Evolutionary conservation across 306 rosid genomes (phyloP), one percentile per base, ranked within the genome.

Genomic region (Sophora flavescens): DNA sequence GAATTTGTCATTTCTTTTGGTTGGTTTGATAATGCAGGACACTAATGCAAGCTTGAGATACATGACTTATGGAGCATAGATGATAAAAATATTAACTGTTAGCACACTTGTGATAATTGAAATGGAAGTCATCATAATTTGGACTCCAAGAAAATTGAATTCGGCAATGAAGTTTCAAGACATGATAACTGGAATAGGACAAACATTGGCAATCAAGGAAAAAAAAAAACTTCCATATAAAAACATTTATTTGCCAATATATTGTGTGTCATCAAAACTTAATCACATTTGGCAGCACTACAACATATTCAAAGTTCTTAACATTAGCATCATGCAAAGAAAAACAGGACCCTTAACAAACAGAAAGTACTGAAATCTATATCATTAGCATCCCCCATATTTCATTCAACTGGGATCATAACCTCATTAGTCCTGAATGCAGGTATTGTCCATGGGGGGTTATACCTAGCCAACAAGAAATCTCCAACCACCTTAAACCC

Each of bases 381-480:
- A 41, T 33, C 16, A 22, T 58, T 6, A 16, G 28, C 32, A 52
- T 14, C 64, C 1, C 30, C 11, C 48, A 47, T 74, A 35, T 56
- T 42, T 87, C 82, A 94, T 77, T 89, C 90, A 68, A 90, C 66
- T 6, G 98, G 97, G 16, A 90, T 84, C 97, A 92, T 68, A 76
- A 95, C 86, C 83, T 92, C 98, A 35, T 89, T 95, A 12, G 93
- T 92, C 72, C 98, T 90, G 35, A 92, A 88, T 0, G 75, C 28
- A 61, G 97, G 92, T 50, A 95, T 59, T 12, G 97, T 89, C 87
- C 88, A 86, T 14, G 97, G 98, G 1, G 98, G 98, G 42, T 92
- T 95, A 50, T 89, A 92, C 89, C 98, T 95, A 0, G 86, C 98
- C 89, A 95, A 58, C 85, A 86, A 54, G 66, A 67, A 84, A 65